Evolutionary conservation across 257 asterid species (phyloP).

Genomic region (Solanum chiquidenum): DNA sequence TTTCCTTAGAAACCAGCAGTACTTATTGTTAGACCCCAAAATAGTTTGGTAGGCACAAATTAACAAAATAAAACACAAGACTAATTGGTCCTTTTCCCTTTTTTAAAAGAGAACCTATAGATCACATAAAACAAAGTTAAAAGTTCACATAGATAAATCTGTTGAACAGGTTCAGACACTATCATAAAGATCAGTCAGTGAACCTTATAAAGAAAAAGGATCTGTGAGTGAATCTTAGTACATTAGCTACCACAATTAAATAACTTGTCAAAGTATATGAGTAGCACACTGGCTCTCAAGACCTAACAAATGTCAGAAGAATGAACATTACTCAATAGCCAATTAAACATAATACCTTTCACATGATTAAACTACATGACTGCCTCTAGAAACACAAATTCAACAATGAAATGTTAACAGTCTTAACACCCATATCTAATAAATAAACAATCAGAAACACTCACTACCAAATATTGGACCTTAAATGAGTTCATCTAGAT

Average conservation of each 20-base stretch:
- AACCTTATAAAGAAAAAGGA: background rate
- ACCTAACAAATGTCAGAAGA: background rate
- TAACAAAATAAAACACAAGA: background rate
- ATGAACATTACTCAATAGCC: background rate
- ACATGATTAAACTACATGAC: background rate
- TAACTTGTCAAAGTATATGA: background rate
- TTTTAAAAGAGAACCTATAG: background rate
- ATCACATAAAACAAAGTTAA: background rate
- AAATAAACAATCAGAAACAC: background rate
- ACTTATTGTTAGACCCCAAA: background rate
- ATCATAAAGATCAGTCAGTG: background rate
- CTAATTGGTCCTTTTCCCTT: background rate
- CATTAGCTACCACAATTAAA: background rate
- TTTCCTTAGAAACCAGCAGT: background rate
- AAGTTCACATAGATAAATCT: background rate
- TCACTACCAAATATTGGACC: background rate
- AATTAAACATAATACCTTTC: background rate
- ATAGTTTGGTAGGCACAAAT: background rate
- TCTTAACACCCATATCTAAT: background rate
- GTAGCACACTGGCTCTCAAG: background rate
- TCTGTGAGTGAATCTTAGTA: background rate
- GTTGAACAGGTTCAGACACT: background rate
- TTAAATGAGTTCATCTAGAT: background rate
- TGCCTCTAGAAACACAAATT: background rate
- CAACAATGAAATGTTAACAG: background rate